Percentiles rank a stretch among this genome's conserved stretches.
Evolutionary conservation across 495 filamentous ascomycete genomes (phyloP).

Genomic region (Penicillium malachiteum): DNA sequence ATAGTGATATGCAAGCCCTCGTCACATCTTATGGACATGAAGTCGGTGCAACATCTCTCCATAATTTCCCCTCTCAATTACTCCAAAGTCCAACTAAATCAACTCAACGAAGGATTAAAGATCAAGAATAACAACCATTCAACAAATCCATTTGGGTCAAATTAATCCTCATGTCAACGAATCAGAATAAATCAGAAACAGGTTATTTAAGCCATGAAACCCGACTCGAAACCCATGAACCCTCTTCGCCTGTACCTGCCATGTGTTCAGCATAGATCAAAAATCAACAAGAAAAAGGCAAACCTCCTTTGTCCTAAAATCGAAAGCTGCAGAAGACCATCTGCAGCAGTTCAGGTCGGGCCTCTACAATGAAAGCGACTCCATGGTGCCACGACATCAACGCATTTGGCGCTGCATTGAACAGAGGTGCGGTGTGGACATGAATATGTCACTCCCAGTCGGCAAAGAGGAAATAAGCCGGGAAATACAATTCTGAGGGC

Average conservation of each 20-base stretch:
- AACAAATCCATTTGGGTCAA: not conserved
- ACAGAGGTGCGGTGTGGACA: constrained; percentile 14
- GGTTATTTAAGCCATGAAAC: not conserved
- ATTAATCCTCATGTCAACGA: not conserved
- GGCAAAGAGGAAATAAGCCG: not conserved
- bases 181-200: not conserved
- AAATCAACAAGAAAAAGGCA: constrained; percentile 1
- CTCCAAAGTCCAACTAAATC: not conserved
- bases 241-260: constrained; percentile 10
- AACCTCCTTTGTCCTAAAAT: constrained; percentile 13
- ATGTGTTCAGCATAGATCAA: constrained; percentile 18
- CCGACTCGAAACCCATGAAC: not conserved
- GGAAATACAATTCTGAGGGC: too few relatives aligned
- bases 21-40: not conserved
- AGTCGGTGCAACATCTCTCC: not conserved
- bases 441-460: not conserved
- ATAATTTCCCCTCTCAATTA: not conserved
- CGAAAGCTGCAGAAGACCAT: constrained; percentile 18
- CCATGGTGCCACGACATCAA: constrained; percentile 46
- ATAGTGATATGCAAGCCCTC: not conserved
- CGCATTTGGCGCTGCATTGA: constrained; percentile 26
- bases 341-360: constrained; percentile 21
- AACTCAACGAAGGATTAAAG: not conserved
- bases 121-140: not conserved
- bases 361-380: constrained; percentile 15